A percentile compares a stretch with the other conserved stretches of the same genome.
phyloP scores from a whole-genome alignment of 2,329 filamentous ascomycete genomes.

The Epichloe gansuensis region DNA sequence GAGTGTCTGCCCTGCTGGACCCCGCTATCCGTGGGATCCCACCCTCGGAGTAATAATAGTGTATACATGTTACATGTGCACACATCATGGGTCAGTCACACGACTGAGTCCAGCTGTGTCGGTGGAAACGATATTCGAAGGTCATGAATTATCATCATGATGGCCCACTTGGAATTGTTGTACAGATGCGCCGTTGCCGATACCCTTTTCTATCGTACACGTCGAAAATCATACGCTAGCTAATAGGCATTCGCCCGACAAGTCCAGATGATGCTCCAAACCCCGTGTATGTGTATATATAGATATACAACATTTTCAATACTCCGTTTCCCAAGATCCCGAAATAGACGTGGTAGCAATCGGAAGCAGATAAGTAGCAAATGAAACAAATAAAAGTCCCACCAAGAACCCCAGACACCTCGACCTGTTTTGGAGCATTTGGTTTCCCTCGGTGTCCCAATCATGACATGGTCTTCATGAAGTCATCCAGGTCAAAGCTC shows the following conservation, averaged over 20 bases:
- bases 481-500: conserved; percentile 91
- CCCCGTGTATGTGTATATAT: neutral
- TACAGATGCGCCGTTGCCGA: conserved; percentile 2
- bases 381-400: neutral
- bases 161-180: neutral
- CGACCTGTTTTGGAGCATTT: too few species aligned
- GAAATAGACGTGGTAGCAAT: neutral
- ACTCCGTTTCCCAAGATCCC: conserved; percentile 1
- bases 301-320: neutral
- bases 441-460: neutral
- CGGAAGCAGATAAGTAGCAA: neutral
- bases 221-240: conserved; percentile 3
- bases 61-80: too few species aligned
- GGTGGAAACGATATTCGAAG: neutral
- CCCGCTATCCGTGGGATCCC: neutral
- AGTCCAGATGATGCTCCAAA: conserved; percentile 1
- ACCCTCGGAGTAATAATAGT: too few species aligned
- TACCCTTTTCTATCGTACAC: conserved; percentile 3
- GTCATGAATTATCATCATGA: neutral
- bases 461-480: conserved; percentile 81
- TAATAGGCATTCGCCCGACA: neutral
- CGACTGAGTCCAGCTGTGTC: neutral
- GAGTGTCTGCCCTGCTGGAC: neutral
- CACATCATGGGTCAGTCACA: neutral
- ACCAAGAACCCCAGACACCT: neutral